Conservation (phyloP, 805 yeast genomes). For the Wickerhamiella nectarea region DNA sequence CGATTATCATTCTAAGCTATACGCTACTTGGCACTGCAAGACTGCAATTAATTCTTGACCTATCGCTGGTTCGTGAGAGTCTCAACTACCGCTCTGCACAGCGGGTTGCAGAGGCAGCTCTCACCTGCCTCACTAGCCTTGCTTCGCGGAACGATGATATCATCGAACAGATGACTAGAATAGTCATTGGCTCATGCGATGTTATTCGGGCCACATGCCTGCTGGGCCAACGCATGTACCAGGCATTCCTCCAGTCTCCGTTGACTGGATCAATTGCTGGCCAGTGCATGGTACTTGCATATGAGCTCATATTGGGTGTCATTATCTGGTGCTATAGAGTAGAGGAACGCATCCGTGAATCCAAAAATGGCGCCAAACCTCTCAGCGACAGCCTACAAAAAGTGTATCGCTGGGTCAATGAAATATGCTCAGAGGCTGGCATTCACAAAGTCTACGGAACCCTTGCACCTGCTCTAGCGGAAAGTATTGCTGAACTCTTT, state of each 20-base stretch:
- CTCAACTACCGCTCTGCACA: constrained; percentile 9
- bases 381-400: constrained; percentile 1
- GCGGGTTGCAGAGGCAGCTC: constrained; percentile 13
- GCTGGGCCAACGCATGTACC: constrained; percentile 19
- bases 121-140: constrained; percentile 2
- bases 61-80: constrained; percentile 8
- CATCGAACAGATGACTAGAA: constrained; percentile 11
- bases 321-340: constrained; percentile 23
- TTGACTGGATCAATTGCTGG: constrained; percentile 14
- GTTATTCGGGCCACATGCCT: constrained; percentile 18
- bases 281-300: constrained; percentile 16
- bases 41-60: constrained; percentile 8
- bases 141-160: constrained; percentile 1
- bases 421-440: constrained; percentile 15
- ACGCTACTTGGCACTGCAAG: constrained; percentile 8
- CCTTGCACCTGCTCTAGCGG: constrained; percentile 20
- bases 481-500: constrained; percentile 19
- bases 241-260: constrained; percentile 18
- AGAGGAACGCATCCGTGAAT: constrained; percentile 16
- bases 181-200: constrained; percentile 20
- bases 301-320: constrained; percentile 20
- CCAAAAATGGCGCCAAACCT: not conserved
- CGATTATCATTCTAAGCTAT: constrained; percentile 10
- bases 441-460: constrained; percentile 17
- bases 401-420: constrained; percentile 15